Evolutionary conservation across 345 rosid genomes (phyloP), one percentile per base, ranked within the genome.

Genomic region (Anastatica hierochuntica): DNA sequence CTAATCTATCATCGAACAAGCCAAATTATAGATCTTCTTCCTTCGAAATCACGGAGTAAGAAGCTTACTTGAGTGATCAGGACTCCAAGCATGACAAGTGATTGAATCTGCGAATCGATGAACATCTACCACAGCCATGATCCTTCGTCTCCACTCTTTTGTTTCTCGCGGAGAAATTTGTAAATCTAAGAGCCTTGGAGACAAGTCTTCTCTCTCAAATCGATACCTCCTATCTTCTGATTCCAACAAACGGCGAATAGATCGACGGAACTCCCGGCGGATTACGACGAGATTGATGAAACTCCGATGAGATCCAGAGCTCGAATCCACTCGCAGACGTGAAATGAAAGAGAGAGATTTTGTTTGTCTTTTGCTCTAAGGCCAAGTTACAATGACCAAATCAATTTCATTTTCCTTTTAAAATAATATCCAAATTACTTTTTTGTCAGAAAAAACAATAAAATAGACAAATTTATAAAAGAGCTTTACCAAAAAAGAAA

Each of bases 41-140:
- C 24, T 5, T 21, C 24, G 3, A 21, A 21, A 21, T 21, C 24
- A 21, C 24, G 5, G 33, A 29, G 33, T 6, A 6, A 12, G 17
- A 47, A 31, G 29, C 30, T 50, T 71, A 92, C 98, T 81, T 4
- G 97, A 79, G 66, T 58, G 81, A 77, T 88, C 95, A 46, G 95
- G 88, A 75, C 88, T 85, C 97, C 97, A 92, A 45, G 98, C 85
- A 65, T 92, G 98, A 72, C 95, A 88, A 61, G 94, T 85, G 71
- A 92, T 79, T 78, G 80, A 83, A 53, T 76, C 81, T n/a, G 97
- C 86, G 43, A 88, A 76, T 64, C 83, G 90, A 49, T 88, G 88
- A 70, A 83, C 86, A 30, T 82, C 72, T 30, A 77, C 60, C 41
- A 74, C 75, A 37, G 94, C 88, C 98, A 88, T 92, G 23, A 49